Conservation (phyloP, 2,329 filamentous ascomycete species). For the Colletotrichum siamense region DNA sequence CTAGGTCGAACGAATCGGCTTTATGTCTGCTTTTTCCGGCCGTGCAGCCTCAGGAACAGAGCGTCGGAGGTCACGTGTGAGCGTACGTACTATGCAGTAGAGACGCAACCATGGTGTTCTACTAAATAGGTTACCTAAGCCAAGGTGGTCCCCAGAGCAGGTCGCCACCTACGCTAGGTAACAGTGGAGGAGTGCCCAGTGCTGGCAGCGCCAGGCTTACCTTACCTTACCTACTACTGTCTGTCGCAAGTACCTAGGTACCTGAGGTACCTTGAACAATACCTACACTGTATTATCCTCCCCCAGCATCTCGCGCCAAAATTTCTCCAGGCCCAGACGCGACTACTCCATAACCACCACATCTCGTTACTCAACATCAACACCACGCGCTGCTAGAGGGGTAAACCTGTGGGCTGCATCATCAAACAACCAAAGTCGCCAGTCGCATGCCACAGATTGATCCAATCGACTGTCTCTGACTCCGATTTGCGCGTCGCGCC, state of each 20-base stretch:
- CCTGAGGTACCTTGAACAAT: not conserved
- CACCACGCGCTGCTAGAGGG: constrained; percentile 14
- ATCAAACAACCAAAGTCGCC: not conserved
- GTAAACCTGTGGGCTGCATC: constrained; percentile 5
- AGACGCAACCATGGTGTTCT: not conserved
- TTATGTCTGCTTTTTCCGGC: not conserved
- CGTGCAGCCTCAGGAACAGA: not conserved
- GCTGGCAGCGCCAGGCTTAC: not conserved
- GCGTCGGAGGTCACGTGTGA: not conserved
- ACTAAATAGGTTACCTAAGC: not conserved
- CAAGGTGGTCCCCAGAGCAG: not conserved
- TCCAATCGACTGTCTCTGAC: not conserved
- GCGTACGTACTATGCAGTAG: not conserved
- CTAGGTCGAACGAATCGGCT: not conserved
- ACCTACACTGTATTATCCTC: not conserved
- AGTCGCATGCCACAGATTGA: not conserved
- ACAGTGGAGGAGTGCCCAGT: not conserved
- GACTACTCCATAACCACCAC: constrained; percentile 26
- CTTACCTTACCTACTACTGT: not conserved
- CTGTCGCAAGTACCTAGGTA: not conserved
- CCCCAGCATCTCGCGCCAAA: constrained; percentile 38
- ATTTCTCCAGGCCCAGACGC: constrained; percentile 38
- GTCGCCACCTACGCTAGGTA: not conserved
- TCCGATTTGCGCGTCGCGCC: constrained; percentile 10
- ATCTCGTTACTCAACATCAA: constrained; percentile 8